phyloP scores from a whole-genome alignment of 345 rosid species.

The Syzygium grande region DNA sequence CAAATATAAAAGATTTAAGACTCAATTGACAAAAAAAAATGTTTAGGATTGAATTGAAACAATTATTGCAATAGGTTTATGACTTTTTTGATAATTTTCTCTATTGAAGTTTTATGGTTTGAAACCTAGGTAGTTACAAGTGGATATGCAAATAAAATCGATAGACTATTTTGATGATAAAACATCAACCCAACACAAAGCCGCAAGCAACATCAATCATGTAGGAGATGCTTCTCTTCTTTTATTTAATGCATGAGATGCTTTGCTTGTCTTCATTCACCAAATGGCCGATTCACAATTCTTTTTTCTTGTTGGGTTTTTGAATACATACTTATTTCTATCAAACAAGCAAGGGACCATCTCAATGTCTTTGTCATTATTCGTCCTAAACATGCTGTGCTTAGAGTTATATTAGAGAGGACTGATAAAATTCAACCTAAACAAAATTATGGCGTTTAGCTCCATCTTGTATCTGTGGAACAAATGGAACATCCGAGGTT shows the following conservation, averaged over 20 bases:
- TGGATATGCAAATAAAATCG: background rate
- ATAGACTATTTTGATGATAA: accelerated
- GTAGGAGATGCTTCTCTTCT: background rate
- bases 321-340: background rate
- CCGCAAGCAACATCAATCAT: background rate
- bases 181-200: background rate
- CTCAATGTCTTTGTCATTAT: background rate
- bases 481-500: too few species aligned
- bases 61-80: too few species aligned
- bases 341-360: background rate
- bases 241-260: accelerated
- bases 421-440: too few species aligned
- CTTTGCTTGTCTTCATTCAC: accelerated
- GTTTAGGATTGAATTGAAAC: too few species aligned
- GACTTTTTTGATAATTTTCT: too few species aligned
- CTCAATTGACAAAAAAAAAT: too few species aligned
- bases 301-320: accelerated
- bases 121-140: accelerated
- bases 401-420: background rate
- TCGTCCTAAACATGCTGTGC: accelerated
- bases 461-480: too few species aligned
- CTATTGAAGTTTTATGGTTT: too few species aligned
- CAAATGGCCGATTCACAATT: accelerated
- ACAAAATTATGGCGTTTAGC: too few species aligned
- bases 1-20: too few species aligned